Evolutionary conservation across 805 yeast genomes (phyloP), one percentile per base, ranked within the genome.

Genomic region (Diddensiella caesifluorescens): DNA sequence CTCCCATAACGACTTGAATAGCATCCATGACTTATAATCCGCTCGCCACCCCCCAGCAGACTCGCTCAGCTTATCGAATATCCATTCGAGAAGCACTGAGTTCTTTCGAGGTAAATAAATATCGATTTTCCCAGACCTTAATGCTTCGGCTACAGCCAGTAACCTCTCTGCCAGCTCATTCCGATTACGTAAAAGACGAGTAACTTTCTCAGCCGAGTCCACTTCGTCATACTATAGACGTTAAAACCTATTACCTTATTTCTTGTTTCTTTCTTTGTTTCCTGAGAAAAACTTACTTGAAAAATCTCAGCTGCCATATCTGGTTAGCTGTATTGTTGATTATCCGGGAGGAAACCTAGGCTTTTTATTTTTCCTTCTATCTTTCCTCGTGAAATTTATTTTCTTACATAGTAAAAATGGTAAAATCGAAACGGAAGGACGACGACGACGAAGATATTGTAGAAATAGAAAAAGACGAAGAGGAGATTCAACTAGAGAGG

Each of bases 401-500:
- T 29, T 29, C 15, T n/a, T 7, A 7, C 9, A 7, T 28, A 13
- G 38, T 28, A 27, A 40, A 25, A 19, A 35, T 36, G 25, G 31
- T 34, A 16, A 35, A 41, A 35, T 22, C 22, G 15, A 25, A 13
- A 22, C 21, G 15, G 19, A 30, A 39, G 22, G 25, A 18, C 13
- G 28, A 22, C 9, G 28, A 22, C 9, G 31, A 39, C 25, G 15
- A 10, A 27, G 16, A 19, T 7, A n/a, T 19, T n/a, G 27, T 9
- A 29, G 32, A 29, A 13, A 28, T 38, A 10, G 83, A 82, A 23
- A 90, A 92, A 52, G 94, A 85, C 59, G 81, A 75, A 39, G 96
- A 87, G 59, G 98, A 92, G 62, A 53, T 80, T 32, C 73, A 67
- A 42, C 72, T 92, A 38, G 95, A 89, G 49, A 83, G 76, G 60